These are phyloP conservation scores for Pleurotus giganteus DNA, from an alignment of 768 basidiomycete species.

Conservation along the genomic window DNA sequence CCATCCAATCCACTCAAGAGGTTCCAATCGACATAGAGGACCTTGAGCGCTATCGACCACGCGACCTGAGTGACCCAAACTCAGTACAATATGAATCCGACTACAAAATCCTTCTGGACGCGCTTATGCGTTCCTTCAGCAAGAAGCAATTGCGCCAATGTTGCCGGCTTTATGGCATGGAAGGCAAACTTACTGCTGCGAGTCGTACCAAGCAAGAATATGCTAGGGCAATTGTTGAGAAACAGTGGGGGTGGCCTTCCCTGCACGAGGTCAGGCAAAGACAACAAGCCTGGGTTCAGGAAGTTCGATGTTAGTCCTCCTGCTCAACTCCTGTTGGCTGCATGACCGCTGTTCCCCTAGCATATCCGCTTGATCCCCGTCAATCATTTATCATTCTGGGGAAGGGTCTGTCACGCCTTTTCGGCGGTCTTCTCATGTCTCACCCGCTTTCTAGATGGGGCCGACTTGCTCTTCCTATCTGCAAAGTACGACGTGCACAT, in stretches of 20 bases:
- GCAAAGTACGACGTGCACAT: conserved; percentile 59
- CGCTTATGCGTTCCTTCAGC: conserved; percentile 61
- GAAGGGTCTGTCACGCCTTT: conserved; percentile 44
- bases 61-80: conserved; percentile 33
- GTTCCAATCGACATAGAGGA: conserved; percentile 51
- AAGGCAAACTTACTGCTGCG: conserved; percentile 14
- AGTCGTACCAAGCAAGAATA: conserved; percentile 25
- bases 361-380: conserved; percentile 51
- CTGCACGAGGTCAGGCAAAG: conserved; percentile 42
- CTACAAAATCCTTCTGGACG: conserved; percentile 52
- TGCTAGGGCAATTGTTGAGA: conserved; percentile 56
- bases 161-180: conserved; percentile 44
- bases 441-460: conserved; percentile 48
- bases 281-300: conserved; percentile 9
- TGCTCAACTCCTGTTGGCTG: neutral
- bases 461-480: conserved; percentile 58
- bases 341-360: conserved; percentile 31
- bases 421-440: neutral
- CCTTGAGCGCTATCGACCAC: conserved; percentile 56
- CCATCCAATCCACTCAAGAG: conserved; percentile 41
- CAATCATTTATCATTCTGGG: conserved; percentile 73
- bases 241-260: conserved; percentile 69
- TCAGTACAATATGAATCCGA: conserved; percentile 46
- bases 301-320: conserved; percentile 3
- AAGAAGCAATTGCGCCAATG: conserved; percentile 58